Base-by-base conservation (phyloP, 1,139 yeast species). In the Magnusiomyces ingens region DNA sequence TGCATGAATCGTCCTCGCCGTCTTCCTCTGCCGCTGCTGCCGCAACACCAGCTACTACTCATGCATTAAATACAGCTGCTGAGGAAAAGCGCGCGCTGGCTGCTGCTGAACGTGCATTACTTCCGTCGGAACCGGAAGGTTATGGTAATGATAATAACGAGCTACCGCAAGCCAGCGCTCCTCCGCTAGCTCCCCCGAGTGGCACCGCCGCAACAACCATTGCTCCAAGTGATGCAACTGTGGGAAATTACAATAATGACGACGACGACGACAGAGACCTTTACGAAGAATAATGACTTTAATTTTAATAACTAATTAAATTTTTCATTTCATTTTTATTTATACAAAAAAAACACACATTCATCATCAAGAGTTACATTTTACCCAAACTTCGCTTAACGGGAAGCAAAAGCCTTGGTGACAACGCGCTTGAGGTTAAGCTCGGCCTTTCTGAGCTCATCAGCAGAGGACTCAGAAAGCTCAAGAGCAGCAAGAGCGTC, bases 351-450 rank as follows among this genome's bases (percentile, higher is more conserved):
- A 40, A 40, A 40, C 43, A 40, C 21, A 40, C 18, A 17, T 40
- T 37, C 15, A n/a, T 40, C 21, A 40, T 40, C 21, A 17, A 40
- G 43, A 18, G 21, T 12, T 17, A 40, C 10, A 40, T 40, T 18
- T 17, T 21, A 40, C 19, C 41, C 17, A 13, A 15, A 35, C 49
- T 18, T 36, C 11, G n/a, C 15, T 85, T 88, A 90, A 84, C 97
- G 97, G 77, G 97, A 83, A 70, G 96, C 86, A 90, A 90, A 88
- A 76, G 98, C 98, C 84, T 90, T 93, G 82, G 97, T 91, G 75
- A 90, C 97, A 74, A 94, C 96, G 80, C 99, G 87, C 90, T 93
- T 93, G 76, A 93, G 88, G 76, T 91, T 85, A 75, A 94, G 89
- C 83, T 93, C 99, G 73, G 99, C 99, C 85, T 89, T 93, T 86